Evolutionary conservation across 2,329 filamentous ascomycete species (phyloP), one percentile per base, ranked within the genome.

Genomic region (Didymella arachidicola): DNA sequence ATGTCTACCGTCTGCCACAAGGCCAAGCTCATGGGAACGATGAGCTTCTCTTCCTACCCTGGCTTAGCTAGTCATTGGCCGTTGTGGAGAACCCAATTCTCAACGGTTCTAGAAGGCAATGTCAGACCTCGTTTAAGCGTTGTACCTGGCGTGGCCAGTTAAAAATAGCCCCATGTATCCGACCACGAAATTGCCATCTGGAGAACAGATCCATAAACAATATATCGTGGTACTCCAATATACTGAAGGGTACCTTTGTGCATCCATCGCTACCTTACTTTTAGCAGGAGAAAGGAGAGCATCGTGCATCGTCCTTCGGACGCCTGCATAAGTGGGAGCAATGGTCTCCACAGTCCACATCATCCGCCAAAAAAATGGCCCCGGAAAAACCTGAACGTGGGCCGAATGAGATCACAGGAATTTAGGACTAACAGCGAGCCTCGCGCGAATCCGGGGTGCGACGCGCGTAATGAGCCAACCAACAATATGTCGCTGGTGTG

Each of bases 81-180:
- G 29, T 56, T 62, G 63, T 67, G 65, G 65, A 56, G 65, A 67
- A 42, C 29, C 39, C 44, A 59, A 63, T 62, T 63, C 54, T 61
- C 60, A 65, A 66, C 62, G 56, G 57, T 56, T 61, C 60, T 56
- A 53, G 50, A 49, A 51, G 59, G 57, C 63, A 57, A 66, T 60
- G 65, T 66, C 57, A 67, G 57, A 53, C 36, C 57, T 54, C 41
- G 34, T 45, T 32, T 34, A 45, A 34, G 50, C 50, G 43, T 22
- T 53, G 60, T 62, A 50, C 44, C 56, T 58, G 49, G 41, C 22
- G 41, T 36, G 39, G 50, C 48, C 52, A 39, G 56, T 58, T 63
- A 61, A 67, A 67, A 67, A 67, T 66, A 66, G 61, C 52, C 39
- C 43, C 25, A 19, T 32, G 44, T 63, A 41, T 39, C 50, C 45